Percentiles rank a stretch among this genome's conserved stretches.
phyloP scores from a whole-genome alignment of 345 rosid genomes.

The Rhizophora apiculata region DNA sequence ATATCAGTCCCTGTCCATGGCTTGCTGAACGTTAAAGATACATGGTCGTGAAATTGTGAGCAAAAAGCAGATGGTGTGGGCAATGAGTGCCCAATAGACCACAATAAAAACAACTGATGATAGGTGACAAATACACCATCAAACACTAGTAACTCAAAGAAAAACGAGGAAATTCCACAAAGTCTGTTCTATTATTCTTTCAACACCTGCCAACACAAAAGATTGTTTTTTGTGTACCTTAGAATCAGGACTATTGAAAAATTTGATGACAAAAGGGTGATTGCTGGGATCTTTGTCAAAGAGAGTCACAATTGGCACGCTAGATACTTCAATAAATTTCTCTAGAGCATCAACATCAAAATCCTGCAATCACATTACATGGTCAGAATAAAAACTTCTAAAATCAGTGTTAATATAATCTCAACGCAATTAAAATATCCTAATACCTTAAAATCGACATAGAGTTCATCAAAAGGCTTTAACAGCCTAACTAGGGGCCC shows the following conservation, averaged over 20 bases:
- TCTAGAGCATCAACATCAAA: constrained; percentile 66
- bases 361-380: constrained; percentile 45
- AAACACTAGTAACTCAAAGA: neutral
- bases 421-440: neutral
- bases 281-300: constrained; percentile 68
- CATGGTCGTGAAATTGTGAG: too few species aligned
- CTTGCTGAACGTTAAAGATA: too few species aligned
- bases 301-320: constrained; percentile 65
- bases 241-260: constrained; percentile 59
- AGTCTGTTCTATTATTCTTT: too few species aligned
- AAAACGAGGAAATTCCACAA: neutral
- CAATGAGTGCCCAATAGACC: too few species aligned
- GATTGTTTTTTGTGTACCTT: constrained; percentile 43
- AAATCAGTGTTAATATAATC: neutral
- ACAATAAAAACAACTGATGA: neutral
- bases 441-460: constrained; percentile 73
- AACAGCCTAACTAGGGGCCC: constrained; percentile 88
- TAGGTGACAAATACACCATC: neutral
- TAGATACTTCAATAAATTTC: constrained; percentile 76
- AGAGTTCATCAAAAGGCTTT: constrained; percentile 93
- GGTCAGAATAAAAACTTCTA: constrained; percentile 4
- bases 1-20: too few species aligned
- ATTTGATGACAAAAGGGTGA: constrained; percentile 76
- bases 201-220: neutral
- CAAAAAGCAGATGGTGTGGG: too few species aligned